Base-by-base conservation (phyloP, 176 grass and related monocot species). In the Bolboschoenus planiculmis region DNA sequence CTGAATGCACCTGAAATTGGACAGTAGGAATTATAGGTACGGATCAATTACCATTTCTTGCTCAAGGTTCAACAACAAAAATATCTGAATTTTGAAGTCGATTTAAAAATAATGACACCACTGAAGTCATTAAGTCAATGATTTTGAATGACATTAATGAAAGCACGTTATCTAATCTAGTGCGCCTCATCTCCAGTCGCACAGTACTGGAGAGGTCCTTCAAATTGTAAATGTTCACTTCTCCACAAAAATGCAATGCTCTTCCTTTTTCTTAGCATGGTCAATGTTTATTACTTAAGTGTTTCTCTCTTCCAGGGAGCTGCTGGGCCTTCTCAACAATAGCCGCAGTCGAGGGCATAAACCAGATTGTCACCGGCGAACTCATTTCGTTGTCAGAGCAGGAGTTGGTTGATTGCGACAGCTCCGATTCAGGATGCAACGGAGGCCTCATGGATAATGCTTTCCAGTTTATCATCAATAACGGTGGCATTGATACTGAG, bases 321-420 rank as follows among this genome's bases (percentile, higher is more conserved):
- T 78, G 87, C 36, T 89, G 87, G 87, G 84, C 87, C 14, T 89
- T 89, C 46, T 82, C 87, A 16, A 83, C 87, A 16, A 39, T 89
- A n/a, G 84, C 65, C 14, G 83, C 87, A 1, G 84, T 89, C 1
- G 87, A 89, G 68, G 79, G 87, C 30, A 83, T 86, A 11, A 85
- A 89, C 46, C 42, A 89, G 30, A 85, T 89, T 24, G 83, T 85
- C n/a, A 86, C 87, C 3, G 87, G 79, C 33, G 15, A 78, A 5
- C 21, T 90, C 8, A 68, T 93, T 9, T 71, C 75, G 2, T 37
- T 93, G 29, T 93, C 91, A 10, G 91, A 93, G 53, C 88, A 90
- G 62, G 82, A 90, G 82, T 23, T 90, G 16, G 91, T 93, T 14
- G 88, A 93, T 18, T 91, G 91, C n/a, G 87, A 90, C 78, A 83